Conservation (phyloP, 257 asterid species). For the Solanum piurae region DNA sequence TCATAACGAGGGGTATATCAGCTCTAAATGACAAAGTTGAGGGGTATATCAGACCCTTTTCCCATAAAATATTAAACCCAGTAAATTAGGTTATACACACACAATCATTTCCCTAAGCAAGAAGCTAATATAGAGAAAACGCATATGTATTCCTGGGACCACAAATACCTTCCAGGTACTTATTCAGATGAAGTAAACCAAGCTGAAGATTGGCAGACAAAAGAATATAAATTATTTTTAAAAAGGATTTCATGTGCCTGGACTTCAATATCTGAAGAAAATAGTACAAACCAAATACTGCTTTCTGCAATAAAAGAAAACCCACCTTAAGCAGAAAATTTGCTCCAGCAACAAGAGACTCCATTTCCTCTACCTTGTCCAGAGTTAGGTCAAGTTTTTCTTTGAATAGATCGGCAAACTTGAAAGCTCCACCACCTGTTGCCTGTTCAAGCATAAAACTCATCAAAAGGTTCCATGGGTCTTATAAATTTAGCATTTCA, state of each 20-base stretch:
- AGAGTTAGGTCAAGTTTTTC: constrained; percentile 76
- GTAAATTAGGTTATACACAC: background rate
- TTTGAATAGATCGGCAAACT: constrained; percentile 75
- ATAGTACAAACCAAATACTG: background rate
- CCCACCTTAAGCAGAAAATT: constrained; percentile 88
- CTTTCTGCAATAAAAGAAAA: constrained; percentile 1
- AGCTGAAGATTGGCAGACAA: background rate
- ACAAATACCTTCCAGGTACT: background rate
- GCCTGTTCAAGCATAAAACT: constrained; percentile 52
- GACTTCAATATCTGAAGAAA: background rate
- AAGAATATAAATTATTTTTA: background rate
- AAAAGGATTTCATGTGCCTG: background rate
- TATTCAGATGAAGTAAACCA: background rate
- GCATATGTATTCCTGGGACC: background rate
- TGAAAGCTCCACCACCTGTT: constrained; percentile 99
- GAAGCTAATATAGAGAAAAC: background rate
- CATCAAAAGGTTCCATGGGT: constrained; percentile 6
- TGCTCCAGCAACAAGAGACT: constrained; percentile 87
- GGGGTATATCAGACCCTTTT: no score
- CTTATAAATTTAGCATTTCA: background rate
- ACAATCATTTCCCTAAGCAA: background rate
- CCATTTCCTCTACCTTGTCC: constrained; percentile 96
- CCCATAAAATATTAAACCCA: background rate
- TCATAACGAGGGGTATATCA: no score
- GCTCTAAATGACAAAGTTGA: no score